Conservation (phyloP, 768 basidiomycete species). For the Cystofilobasidium capitatum region DNA sequence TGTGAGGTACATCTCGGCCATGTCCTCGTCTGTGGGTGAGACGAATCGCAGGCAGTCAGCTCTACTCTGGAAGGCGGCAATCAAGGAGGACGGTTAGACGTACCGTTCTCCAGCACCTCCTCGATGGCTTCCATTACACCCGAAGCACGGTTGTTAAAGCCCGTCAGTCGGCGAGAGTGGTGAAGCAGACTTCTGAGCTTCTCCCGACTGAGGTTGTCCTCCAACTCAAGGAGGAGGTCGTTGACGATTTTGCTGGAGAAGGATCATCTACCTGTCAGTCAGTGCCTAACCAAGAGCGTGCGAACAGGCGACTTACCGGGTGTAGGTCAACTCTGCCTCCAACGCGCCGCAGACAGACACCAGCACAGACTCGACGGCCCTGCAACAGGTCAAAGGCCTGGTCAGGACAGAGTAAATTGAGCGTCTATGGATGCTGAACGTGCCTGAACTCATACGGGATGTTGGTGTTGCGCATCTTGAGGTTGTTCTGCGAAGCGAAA, state of each 20-base stretch:
- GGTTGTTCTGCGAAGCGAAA: constrained; percentile 3
- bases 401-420: constrained; percentile 29
- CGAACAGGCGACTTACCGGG: constrained; percentile 39
- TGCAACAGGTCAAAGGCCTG: constrained; percentile 36
- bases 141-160: constrained; percentile 84
- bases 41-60: background rate
- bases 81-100: constrained; percentile 15
- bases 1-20: constrained; percentile 89
- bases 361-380: constrained; percentile 85
- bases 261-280: background rate
- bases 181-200: constrained; percentile 84
- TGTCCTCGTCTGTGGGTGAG: constrained; percentile 68
- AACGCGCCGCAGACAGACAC: constrained; percentile 83
- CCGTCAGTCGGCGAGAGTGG: constrained; percentile 76
- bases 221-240: constrained; percentile 79
- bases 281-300: background rate
- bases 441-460: constrained; percentile 86
- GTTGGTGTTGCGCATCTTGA: constrained; percentile 11
- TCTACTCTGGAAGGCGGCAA: background rate
- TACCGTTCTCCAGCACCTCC: constrained; percentile 83
- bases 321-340: constrained; percentile 93
- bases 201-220: constrained; percentile 90
- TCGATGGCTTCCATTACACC: constrained; percentile 84
- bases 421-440: constrained; percentile 15
- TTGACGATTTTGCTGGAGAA: constrained; percentile 62